phyloP scores from a whole-genome alignment of 2,329 filamentous ascomycete species.

The Septoria linicola region DNA sequence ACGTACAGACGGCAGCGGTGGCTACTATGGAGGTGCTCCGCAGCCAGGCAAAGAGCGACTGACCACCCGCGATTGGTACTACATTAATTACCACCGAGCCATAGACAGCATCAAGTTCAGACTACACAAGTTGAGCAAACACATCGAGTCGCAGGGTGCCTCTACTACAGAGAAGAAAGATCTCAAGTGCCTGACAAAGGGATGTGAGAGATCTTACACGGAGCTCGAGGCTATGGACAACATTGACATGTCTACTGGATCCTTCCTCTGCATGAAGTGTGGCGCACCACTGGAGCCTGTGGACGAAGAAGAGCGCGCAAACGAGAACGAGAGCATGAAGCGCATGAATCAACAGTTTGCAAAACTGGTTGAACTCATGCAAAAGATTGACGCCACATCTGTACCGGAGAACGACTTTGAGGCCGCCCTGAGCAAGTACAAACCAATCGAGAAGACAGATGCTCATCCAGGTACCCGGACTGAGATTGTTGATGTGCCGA shows the following conservation, averaged over 20 bases:
- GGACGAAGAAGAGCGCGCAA: constrained; percentile 61
- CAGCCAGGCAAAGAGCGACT: constrained; percentile 37
- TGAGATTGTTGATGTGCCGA: constrained; percentile 37
- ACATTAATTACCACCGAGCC: constrained; percentile 89
- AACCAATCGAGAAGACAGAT: constrained; percentile 65
- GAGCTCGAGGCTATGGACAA: constrained; percentile 84
- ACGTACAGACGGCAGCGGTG: constrained; percentile 35
- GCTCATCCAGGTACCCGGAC: constrained; percentile 59
- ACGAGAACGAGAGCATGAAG: constrained; percentile 62
- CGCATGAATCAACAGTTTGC: constrained; percentile 76
- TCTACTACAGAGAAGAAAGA: constrained; percentile 84
- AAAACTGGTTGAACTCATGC: constrained; percentile 73
- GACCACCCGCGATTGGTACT: constrained; percentile 79
- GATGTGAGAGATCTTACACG: constrained; percentile 84
- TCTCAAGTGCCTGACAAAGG: constrained; percentile 67
- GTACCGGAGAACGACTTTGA: constrained; percentile 74
- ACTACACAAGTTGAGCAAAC: constrained; percentile 82
- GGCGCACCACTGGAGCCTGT: constrained; percentile 59
- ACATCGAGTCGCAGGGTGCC: constrained; percentile 79
- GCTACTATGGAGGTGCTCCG: constrained; percentile 27
- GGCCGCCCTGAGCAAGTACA: constrained; percentile 61
- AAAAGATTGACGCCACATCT: constrained; percentile 70
- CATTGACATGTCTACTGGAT: constrained; percentile 54
- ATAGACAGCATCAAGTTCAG: constrained; percentile 97
- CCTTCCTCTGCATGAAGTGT: constrained; percentile 82